Percentiles rank a stretch among this genome's conserved stretches.
phyloP scores from a whole-genome alignment of 331 rosid genomes.

The Malus hybrid region DNA sequence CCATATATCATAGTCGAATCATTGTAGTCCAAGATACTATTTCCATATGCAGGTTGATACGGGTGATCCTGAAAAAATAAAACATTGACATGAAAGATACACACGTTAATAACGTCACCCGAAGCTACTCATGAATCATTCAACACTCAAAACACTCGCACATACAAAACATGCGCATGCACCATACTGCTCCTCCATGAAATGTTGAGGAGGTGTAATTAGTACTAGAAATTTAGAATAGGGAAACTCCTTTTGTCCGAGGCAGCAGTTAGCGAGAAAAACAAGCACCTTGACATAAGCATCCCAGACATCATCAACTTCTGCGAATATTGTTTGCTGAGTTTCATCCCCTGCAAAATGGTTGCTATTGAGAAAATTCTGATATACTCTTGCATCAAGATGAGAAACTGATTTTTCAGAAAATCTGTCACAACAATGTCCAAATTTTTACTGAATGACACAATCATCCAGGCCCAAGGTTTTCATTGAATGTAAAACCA shows the following conservation, averaged over 20 bases:
- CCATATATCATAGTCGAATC: slow-evolving; percentile 25
- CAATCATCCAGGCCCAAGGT: neutral
- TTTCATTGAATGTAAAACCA: slow-evolving; percentile 16
- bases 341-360: slow-evolving; percentile 24
- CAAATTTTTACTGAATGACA: slow-evolving; percentile 23
- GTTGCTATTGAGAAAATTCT: slow-evolving; percentile 21
- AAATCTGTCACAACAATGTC: slow-evolving; percentile 19
- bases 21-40: slow-evolving; percentile 19
- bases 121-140: neutral
- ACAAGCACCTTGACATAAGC: slow-evolving; percentile 26
- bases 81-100: neutral
- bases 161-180: neutral
- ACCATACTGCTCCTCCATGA: neutral
- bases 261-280: neutral
- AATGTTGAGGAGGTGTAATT: neutral
- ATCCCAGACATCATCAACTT: slow-evolving; percentile 1
- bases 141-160: neutral
- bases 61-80: slow-evolving; percentile 32
- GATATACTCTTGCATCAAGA: slow-evolving; percentile 20
- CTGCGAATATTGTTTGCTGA: too few relatives aligned
- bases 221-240: too few relatives aligned
- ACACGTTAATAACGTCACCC: neutral
- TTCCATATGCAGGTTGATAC: slow-evolving; percentile 9
- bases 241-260: too few relatives aligned
- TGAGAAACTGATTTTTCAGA: slow-evolving; percentile 18